Evolutionary conservation across 2,329 filamentous ascomycete genomes (phyloP), one percentile per base, ranked within the genome.

Genomic region (Massarina eburnea): DNA sequence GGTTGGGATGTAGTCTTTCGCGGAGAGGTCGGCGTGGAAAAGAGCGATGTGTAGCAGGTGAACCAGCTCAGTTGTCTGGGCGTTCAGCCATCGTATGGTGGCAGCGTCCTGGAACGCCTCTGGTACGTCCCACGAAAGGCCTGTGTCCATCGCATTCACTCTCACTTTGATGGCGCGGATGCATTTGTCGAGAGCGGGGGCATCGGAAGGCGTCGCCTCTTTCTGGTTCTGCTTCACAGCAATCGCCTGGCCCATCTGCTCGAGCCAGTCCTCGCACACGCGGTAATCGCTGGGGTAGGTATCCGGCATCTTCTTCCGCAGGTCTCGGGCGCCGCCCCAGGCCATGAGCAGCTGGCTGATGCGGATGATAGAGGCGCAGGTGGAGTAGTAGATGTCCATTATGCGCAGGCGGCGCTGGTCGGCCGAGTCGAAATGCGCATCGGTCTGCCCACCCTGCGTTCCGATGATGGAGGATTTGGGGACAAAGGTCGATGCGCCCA

Each of bases 31-130:
- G 26, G 90, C 71, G 17, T 88, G 76, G 54, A 89, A 79, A 57
- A 91, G 88, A 19, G 90, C 73, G 14, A 91, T 76, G 39, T 89
- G 85, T 68, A 94, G 76, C 32, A 85, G 79, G 62, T 94, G 87
- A 30, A 87, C 76, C 34, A 86, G 79, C 67, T 95, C 89, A 12
- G 83, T 82, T 18, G 91, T 73, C 20, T 84, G 73, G 4, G 79
- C 83, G 43, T 78, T 77, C 19, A 80, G 70, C 83, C 86, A 92
- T 41, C 80, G 75, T 27, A 80, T 78, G 19, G 83, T 82, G 1
- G 78, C 75, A 29, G 81, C 76, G 34, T 81, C 78, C 18, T 78
- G 76, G 19, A 81, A 73, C 9, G 73, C 71, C 41, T 75, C 69
- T 29, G 73, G 61, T 30, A 73, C 66, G 49, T 75, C 62, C 78